Conservation (phyloP, 306 rosid genomes). For the Medicago truncatula region DNA sequence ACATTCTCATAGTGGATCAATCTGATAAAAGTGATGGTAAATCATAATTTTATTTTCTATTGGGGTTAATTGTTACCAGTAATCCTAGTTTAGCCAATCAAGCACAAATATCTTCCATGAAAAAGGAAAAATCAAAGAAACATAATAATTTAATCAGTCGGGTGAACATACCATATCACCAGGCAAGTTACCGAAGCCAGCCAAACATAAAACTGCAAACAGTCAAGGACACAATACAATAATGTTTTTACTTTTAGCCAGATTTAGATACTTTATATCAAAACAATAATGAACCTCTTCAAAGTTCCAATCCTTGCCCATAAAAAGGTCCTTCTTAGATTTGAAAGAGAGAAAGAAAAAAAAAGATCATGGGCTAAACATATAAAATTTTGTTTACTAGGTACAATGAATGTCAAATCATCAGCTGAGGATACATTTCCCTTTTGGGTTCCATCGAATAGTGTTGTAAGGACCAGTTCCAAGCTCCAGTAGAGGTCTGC, state of each 20-base stretch:
- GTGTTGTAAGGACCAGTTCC: constrained; percentile 97
- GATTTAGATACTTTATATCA: constrained; percentile 16
- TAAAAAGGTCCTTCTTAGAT: neutral
- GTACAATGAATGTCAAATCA: constrained; percentile 37
- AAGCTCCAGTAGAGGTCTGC: constrained; percentile 91
- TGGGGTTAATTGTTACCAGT: constrained; percentile 2
- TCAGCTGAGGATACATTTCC: constrained; percentile 77
- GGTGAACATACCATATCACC: constrained; percentile 85
- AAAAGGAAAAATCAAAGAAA: constrained; percentile 33
- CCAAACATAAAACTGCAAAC: constrained; percentile 80
- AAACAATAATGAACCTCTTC: constrained; percentile 32
- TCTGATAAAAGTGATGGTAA: constrained; percentile 12
- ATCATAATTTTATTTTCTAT: constrained; percentile 22
- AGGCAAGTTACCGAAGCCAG: constrained; percentile 96
- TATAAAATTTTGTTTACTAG: constrained; percentile 14
- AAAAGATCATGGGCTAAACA: neutral
- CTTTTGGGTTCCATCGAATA: constrained; percentile 90
- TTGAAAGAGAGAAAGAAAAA: constrained; percentile 23
- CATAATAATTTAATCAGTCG: constrained; percentile 38
- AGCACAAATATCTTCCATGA: constrained; percentile 5
- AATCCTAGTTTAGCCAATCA: constrained; percentile 23
- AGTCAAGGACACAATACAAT: constrained; percentile 63
- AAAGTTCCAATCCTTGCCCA: constrained; percentile 13
- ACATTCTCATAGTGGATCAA: neutral
- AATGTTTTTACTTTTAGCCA: constrained; percentile 6